These are phyloP conservation scores for Blechomonas ayalai DNA, from an alignment of 208 protist species.

Conservation along the genomic window DNA sequence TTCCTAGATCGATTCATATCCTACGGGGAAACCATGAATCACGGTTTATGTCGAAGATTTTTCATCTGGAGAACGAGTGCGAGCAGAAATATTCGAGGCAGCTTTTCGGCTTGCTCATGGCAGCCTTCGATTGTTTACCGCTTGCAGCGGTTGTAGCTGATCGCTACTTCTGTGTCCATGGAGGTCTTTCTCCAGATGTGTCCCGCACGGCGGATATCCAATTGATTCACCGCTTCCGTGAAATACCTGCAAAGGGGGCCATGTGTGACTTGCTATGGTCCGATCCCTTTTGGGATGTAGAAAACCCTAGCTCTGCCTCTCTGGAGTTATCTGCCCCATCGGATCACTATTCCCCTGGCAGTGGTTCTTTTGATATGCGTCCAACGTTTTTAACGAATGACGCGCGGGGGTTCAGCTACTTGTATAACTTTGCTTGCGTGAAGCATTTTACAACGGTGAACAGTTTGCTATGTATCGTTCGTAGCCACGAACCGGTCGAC, in stretches of 20 bases:
- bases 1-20: slow-evolving; percentile 81
- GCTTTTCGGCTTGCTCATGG: slow-evolving; percentile 32
- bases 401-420: slow-evolving; percentile 64
- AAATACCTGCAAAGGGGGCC: slow-evolving; percentile 96
- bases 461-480: slow-evolving; percentile 93
- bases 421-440: slow-evolving; percentile 77
- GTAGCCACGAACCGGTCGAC: slow-evolving; percentile 94
- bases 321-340: slow-evolving; percentile 55
- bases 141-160: slow-evolving; percentile 96
- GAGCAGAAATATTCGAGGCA: slow-evolving; percentile 86
- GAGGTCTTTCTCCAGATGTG: slow-evolving; percentile 96
- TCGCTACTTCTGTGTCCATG: slow-evolving; percentile 99
- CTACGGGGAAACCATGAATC: slow-evolving; percentile 92
- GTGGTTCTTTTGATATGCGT: slow-evolving; percentile 44
- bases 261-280: slow-evolving; percentile 99
- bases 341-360: slow-evolving; percentile 52
- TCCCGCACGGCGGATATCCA: slow-evolving; percentile 90
- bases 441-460: slow-evolving; percentile 93
- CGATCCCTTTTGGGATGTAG: slow-evolving; percentile 95
- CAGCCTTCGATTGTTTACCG: slow-evolving; percentile 96
- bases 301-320: slow-evolving; percentile 67
- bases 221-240: slow-evolving; percentile 93
- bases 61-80: slow-evolving; percentile 93
- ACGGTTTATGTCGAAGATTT: slow-evolving; percentile 81
- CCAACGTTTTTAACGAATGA: slow-evolving; percentile 66